Conservation (phyloP, 73 alveolate species). For the Loxodes magnus region DNA sequence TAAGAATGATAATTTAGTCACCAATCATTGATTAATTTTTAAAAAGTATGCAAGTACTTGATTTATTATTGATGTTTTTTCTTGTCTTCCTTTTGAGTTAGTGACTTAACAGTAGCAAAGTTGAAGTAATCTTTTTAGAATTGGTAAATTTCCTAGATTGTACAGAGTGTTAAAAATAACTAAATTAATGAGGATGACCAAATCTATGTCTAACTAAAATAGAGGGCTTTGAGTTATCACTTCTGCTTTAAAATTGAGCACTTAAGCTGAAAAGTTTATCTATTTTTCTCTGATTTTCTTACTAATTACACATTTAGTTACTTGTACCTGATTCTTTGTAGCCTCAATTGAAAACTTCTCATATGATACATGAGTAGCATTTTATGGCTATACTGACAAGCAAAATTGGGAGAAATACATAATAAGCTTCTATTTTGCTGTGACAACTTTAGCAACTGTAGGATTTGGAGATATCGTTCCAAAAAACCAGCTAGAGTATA, state of each 20-base stretch:
- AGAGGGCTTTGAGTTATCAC: background rate
- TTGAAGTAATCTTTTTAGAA: background rate
- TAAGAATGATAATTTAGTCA: too few species aligned
- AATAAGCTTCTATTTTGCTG: conserved; percentile 48
- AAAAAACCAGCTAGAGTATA: conserved; percentile 31
- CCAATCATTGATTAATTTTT: too few species aligned
- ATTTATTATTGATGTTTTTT: too few species aligned
- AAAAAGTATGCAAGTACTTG: too few species aligned
- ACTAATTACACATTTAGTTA: too few species aligned
- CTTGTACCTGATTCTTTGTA: too few species aligned
- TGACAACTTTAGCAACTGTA: conserved; percentile 56
- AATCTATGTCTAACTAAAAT: background rate
- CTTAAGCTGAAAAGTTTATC: background rate
- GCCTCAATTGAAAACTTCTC: too few species aligned
- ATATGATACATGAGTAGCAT: too few species aligned
- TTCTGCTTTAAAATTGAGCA: background rate
- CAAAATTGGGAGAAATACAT: too few species aligned
- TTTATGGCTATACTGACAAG: too few species aligned
- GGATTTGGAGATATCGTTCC: conserved; percentile 82
- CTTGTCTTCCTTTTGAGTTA: too few species aligned
- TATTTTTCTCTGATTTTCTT: background rate
- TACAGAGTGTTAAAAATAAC: background rate
- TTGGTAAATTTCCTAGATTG: background rate
- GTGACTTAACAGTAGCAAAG: too few species aligned
- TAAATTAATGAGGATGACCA: background rate